Base-by-base conservation (phyloP, 371 early-diverging fungal genomes). In the Mucor mucedo region DNA sequence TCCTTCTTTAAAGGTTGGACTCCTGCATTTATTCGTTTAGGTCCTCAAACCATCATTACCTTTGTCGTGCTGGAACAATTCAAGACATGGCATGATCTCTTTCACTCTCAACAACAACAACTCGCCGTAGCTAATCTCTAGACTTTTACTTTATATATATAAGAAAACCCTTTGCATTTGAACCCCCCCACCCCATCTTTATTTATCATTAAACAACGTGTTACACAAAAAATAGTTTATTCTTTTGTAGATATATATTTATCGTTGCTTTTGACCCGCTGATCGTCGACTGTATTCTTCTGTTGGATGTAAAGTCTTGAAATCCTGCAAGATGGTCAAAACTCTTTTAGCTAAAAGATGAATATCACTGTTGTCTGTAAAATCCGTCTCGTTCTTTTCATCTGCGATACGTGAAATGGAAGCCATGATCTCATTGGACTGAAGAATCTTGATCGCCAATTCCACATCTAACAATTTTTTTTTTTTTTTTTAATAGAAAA, bases 1-100 rank as follows among this genome's bases (percentile, higher is more conserved):
- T 92, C 93, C 5, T 72, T 96, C 55, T 92, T 94, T 70, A 93
- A 92, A 76, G 97, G 97, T 38, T 95, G 94, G 95, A 81, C 87
- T 29, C 93, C 94, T 21, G 87, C 92, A 11, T 92, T 89, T 71
- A 72, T 89, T 50, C 82, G 94, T 58, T 81, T 93, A 14, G 94
- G 92, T 3, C 95, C 95, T 27, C 95, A 95, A 63, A 94, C 95
- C 28, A 89, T 93, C 47, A 84, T 93, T 21, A 93, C 94, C 1
- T 95, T 95, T 71, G 84, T 93, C 55, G 87, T 93, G 27, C 80
- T 95, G 21, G 95, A 95, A 68, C 87, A 91, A 68, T 74, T 92
- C 27, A 82, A 79, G 55, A 61, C 60, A 39, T 74, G 70, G 75
- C 66, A 67, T 13, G 57, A 68, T 45, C 32, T 71, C 30, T 28